Conservation (phyloP, 2,329 filamentous ascomycete species). For the Huntiella moniliformis region DNA sequence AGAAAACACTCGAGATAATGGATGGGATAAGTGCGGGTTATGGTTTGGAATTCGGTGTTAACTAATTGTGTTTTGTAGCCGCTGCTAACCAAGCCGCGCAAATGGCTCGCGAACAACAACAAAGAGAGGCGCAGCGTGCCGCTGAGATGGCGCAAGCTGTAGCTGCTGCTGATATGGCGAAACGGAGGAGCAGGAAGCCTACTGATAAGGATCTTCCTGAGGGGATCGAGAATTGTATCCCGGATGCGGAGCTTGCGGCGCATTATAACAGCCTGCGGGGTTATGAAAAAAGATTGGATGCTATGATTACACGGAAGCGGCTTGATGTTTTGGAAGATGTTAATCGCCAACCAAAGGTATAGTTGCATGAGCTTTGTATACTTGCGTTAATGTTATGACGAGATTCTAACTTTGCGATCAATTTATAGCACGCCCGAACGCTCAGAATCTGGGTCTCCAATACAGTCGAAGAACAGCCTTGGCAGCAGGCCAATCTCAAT, state of each 20-base stretch:
- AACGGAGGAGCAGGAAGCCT: slow-evolving; percentile 70
- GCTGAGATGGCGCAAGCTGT: slow-evolving; percentile 27
- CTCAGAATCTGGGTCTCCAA: slow-evolving; percentile 91
- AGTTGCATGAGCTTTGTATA: slow-evolving; percentile 7
- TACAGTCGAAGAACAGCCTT: slow-evolving; percentile 81
- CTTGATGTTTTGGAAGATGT: slow-evolving; percentile 75
- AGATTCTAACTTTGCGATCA: not conserved
- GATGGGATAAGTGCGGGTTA: not conserved
- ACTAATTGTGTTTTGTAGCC: not conserved
- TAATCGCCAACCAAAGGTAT: slow-evolving; percentile 51
- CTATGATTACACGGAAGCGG: slow-evolving; percentile 83
- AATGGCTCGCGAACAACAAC: slow-evolving; percentile 30
- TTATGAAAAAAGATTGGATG: slow-evolving; percentile 73
- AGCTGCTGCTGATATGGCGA: slow-evolving; percentile 47
- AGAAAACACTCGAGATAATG: not conserved
- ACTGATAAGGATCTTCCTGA: slow-evolving; percentile 92
- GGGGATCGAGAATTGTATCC: slow-evolving; percentile 62
- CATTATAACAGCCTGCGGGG: slow-evolving; percentile 73
- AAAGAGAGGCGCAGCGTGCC: slow-evolving; percentile 27
- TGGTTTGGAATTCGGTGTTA: not conserved
- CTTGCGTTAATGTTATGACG: not conserved
- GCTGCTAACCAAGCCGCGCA: slow-evolving; percentile 20
- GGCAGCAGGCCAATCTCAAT: slow-evolving; percentile 50
- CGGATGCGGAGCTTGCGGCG: slow-evolving; percentile 57
- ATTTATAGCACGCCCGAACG: slow-evolving; percentile 24